phyloP scores from a whole-genome alignment of 345 rosid genomes.

The Sapria himalayana region DNA sequence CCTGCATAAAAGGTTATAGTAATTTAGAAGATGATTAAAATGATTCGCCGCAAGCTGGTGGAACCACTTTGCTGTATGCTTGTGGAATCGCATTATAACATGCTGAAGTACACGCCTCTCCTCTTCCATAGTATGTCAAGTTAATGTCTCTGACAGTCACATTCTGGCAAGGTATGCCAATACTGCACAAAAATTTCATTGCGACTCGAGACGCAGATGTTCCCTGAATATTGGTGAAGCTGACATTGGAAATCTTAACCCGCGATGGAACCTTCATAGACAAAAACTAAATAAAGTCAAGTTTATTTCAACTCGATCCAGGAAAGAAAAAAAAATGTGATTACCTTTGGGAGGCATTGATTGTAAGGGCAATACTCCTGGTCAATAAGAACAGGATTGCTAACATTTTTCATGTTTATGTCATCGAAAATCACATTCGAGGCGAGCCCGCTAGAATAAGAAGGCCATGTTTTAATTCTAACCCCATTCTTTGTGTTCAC shows the following conservation, averaged over 20 bases:
- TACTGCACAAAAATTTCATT: conserved; percentile 31
- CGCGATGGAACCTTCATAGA: conserved; percentile 16
- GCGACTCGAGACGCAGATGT: conserved; percentile 21
- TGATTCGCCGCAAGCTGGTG: conserved; percentile 12
- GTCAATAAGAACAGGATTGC: conserved; percentile 29
- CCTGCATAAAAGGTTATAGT: too few species aligned
- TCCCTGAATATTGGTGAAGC: conserved; percentile 30
- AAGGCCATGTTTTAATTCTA: conserved; percentile 44
- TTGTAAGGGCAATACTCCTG: conserved; percentile 25
- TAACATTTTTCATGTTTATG: conserved; percentile 28
- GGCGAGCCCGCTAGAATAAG: conserved; percentile 12
- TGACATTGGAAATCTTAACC: conserved; percentile 21
- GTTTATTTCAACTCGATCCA: neutral
- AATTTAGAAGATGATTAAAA: too few species aligned
- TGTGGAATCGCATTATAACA: conserved; percentile 24
- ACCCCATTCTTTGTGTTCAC: conserved; percentile 25
- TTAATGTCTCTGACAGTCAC: conserved; percentile 20
- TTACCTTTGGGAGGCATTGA: conserved; percentile 21
- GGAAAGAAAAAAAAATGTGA: too few species aligned
- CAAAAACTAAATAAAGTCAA: neutral
- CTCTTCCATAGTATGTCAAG: conserved; percentile 15
- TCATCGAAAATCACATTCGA: conserved; percentile 24
- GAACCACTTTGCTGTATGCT: conserved; percentile 11
- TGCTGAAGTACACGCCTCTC: conserved; percentile 14
- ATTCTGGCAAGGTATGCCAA: conserved; percentile 14